Evolutionary conservation across 306 rosid genomes (phyloP).

Genomic region (Vicia villosa): DNA sequence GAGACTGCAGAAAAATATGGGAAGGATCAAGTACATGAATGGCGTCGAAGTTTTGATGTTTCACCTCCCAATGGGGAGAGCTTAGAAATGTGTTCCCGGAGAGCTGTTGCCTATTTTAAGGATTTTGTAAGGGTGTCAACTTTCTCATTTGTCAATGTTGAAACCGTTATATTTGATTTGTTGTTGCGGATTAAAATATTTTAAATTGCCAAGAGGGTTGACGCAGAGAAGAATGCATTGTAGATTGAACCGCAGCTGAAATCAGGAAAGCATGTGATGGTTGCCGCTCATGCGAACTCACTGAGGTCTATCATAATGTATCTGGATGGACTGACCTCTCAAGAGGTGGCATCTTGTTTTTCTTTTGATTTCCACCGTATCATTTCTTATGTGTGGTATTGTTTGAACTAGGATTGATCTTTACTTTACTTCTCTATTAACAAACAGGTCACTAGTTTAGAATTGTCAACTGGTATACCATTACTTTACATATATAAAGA

Average conservation of each 20-base stretch:
- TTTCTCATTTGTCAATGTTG: constrained; percentile 17
- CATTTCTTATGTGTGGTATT: background rate
- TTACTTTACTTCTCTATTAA: constrained; percentile 12
- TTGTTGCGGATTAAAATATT: constrained; percentile 14
- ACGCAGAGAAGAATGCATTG: constrained; percentile 37
- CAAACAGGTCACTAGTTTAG: constrained; percentile 72
- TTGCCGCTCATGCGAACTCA: constrained; percentile 97
- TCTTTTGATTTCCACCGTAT: constrained; percentile 19
- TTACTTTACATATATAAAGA: constrained; percentile 91
- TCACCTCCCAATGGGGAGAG: constrained; percentile 98
- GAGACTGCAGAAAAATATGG: constrained; percentile 93
- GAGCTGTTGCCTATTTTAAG: constrained; percentile 95
- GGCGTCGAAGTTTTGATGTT: constrained; percentile 91
- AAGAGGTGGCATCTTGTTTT: constrained; percentile 60
- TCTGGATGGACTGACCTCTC: constrained; percentile 83
- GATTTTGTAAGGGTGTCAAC: constrained; percentile 54
- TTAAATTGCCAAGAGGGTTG: constrained; percentile 17
- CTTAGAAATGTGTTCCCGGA: constrained; percentile 88
- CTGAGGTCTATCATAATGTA: constrained; percentile 95
- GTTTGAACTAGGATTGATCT: constrained; percentile 23
- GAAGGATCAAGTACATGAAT: constrained; percentile 79
- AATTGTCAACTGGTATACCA: constrained; percentile 90
- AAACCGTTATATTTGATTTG: constrained; percentile 21
- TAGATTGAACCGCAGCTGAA: constrained; percentile 84
- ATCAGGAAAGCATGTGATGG: constrained; percentile 89